These are phyloP conservation scores for Cenococcum geophilum DNA, from an alignment of 495 filamentous ascomycete genomes.

Conservation along the genomic window DNA sequence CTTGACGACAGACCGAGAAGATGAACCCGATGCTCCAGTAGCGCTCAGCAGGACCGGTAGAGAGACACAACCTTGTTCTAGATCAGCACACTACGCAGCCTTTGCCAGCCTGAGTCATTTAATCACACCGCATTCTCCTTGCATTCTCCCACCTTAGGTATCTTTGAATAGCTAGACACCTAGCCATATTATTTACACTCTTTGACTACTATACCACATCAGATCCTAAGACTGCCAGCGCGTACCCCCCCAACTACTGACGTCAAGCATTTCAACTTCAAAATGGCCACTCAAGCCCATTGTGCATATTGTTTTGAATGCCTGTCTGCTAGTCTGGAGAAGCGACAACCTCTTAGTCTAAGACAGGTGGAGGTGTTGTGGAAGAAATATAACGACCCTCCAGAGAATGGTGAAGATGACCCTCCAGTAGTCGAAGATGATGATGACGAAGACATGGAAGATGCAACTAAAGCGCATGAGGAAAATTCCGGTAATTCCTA, in stretches of 20 bases:
- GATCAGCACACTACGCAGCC: background rate
- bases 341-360: constrained; percentile 53
- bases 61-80: background rate
- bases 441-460: constrained; percentile 23
- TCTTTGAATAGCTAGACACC: background rate
- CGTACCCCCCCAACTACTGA: background rate
- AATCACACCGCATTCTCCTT: background rate
- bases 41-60: background rate
- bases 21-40: constrained; percentile 2
- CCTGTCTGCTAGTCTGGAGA: constrained; percentile 60
- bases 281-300: constrained; percentile 77
- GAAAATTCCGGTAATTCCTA: background rate
- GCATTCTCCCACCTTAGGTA: background rate
- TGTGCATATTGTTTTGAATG: constrained; percentile 90
- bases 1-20: background rate
- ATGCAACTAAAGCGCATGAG: constrained; percentile 14
- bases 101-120: background rate
- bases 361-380: constrained; percentile 65
- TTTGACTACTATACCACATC: constrained; percentile 4
- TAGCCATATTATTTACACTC: background rate
- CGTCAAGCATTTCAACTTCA: constrained; percentile 3
- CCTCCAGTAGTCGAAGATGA: constrained; percentile 13
- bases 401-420: constrained; percentile 27
- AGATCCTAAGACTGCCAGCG: background rate
- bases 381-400: constrained; percentile 46